Evolutionary conservation across 2,329 filamentous ascomycete genomes (phyloP), one percentile per base, ranked within the genome.

Genomic region (Alternaria postmessia): DNA sequence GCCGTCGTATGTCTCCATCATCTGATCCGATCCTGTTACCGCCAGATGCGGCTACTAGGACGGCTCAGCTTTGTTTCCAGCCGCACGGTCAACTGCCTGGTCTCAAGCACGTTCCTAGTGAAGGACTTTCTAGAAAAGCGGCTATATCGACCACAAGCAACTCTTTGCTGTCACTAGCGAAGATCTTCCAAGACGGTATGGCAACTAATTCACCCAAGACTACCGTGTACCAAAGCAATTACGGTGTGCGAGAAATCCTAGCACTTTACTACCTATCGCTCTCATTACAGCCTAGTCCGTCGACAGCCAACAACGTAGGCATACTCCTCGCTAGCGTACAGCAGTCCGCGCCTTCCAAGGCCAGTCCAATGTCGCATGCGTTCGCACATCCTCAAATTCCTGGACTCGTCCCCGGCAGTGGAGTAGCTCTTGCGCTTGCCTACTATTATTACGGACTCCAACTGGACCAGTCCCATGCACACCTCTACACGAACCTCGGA

Each of bases 161-260:
- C 75, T 96, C 94, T 0, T 83, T 99, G 18, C 84, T 99, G 2
- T 99, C 95, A 0, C 82, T 99, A 41, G 95, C 95, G 22, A 99
- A 99, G 79, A 99, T 99, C 36, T 96, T 97, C 66, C 95, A 99
- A 78, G 95, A 99, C 80, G 89, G 92, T 30, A 94, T 97, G 88
- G 93, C 94, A 3, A 93, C 87, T 58, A 89, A 88, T 18, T 86
- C 86, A 20, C 79, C 84, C 9, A 83, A 84, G 22, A 82, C 85
- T 11, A 65, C 73, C 4, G 81, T 86, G 11, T 81, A 87, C 22
- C 86, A 86, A 59, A 87, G 88, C 57, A 86, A 89, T 3, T 89
- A 90, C 44, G 91, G 93, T 1, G 93, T 98, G 24, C 89, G 93
- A 42, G 95, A 99, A 72, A 98, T 99, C 38, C 81, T 99, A 36